Conservation (phyloP, 371 early-diverging fungal species). For the Apophysomyces ossiformis region DNA sequence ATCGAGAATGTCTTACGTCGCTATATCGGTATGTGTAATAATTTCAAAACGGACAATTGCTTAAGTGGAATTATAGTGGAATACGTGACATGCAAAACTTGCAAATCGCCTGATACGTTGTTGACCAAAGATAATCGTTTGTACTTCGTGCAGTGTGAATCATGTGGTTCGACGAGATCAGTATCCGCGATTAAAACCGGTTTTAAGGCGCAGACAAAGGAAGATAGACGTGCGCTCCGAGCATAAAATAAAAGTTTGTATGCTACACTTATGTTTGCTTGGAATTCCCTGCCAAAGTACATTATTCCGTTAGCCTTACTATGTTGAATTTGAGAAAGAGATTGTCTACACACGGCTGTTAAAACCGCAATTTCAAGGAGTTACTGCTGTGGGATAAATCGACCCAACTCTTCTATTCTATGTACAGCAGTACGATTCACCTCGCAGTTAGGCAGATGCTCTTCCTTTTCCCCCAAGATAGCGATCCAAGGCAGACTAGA, state of each 20-base stretch:
- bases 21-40: constrained; percentile 80
- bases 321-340: too few relatives aligned
- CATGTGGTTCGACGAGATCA: constrained; percentile 96
- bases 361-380: neutral
- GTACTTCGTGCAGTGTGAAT: constrained; percentile 98
- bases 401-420: too few relatives aligned
- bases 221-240: constrained; percentile 64
- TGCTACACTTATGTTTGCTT: neutral
- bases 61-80: constrained; percentile 65
- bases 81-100: constrained; percentile 99
- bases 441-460: too few relatives aligned
- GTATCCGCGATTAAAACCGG: constrained; percentile 99
- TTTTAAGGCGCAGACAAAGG: constrained; percentile 89
- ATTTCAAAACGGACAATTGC: neutral
- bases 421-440: too few relatives aligned
- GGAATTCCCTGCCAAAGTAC: too few relatives aligned
- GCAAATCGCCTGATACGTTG: constrained; percentile 96
- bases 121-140: constrained; percentile 98
- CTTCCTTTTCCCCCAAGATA: too few relatives aligned
- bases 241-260: constrained; percentile 29
- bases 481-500: too few relatives aligned
- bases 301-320: too few relatives aligned
- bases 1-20: constrained; percentile 98
- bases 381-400: neutral
- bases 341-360: neutral